Base-by-base conservation (phyloP, 768 basidiomycete genomes). In the Termitomyces sp. region DNA sequence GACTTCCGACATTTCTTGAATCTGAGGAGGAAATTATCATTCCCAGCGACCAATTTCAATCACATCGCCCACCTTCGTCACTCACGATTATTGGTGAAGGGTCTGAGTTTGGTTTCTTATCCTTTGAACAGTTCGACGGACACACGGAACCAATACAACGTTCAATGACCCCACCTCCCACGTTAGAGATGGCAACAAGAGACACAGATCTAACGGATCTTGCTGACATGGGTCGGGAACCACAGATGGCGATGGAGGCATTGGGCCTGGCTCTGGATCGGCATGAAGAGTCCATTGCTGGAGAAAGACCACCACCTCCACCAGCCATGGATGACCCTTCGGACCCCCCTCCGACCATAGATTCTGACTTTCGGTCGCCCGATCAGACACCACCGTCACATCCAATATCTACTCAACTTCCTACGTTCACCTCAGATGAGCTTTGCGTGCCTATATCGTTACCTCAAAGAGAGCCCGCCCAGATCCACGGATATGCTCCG, bases 341-440 rank as follows among this genome's bases (percentile, higher is more conserved):
- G 2, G 91, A 94, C 67, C 91, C 91, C 21, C 91, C 91, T 5
- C 91, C 91, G 12, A 89, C 88, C 6, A 94, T 94, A 63, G 89
- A 94, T 69, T 91, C 88, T 9, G 86, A 84, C 48, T 91, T 87
- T 64, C 78, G 80, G 54, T 76, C 76, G 16, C 81, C 79, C n/a
- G 72, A 70, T 54, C 72, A 67, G 41, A 61, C 67, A 34, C 68
- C 70, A 39, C 67, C 67, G 21, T 68, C 71, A 46, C 70, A 64
- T 42, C 61, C 75, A 43, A 70, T 73, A 5, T 67, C 78, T 16
- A 70, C 68, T 9, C 59, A 66, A 16, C 69, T 65, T 58, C 65
- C 67, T 19, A 61, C 65, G 40, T 71, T 73, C 41, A 64, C 57
- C 35, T 61, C 66, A 34, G 54, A 58, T 46, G 77, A 71, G 62